Base-by-base conservation (phyloP, 2,329 filamentous ascomycete genomes). In the Stagonosporopsis chrysanthemi region DNA sequence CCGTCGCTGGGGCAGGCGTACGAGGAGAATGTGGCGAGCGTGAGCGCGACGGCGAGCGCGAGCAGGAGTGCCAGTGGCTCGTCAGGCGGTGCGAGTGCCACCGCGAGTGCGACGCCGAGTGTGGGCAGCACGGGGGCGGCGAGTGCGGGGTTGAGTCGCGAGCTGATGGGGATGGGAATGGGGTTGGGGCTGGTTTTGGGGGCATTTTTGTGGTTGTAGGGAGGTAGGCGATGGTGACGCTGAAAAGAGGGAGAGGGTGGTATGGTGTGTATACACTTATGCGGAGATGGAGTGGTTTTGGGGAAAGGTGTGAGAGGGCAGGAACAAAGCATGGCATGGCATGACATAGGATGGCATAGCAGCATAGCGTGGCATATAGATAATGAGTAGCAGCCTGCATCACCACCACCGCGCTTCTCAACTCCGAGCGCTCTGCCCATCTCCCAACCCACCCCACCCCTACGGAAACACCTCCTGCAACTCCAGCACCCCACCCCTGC, bases 1-100 rank as follows among this genome's bases (percentile, higher is more conserved):
- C 92, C 92, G 0, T 87, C 85, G 2, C 65, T 95, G 7, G 90
- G 88, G 12, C 73, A 75, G 61, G 69, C 64, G 14, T 71, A 69
- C 51, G 60, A 70, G 23, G 42, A 45, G 9, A 36, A 52, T 11
- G 47, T 14, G 12, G 38, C 63, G 11, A 56, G 62, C 6, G 50
- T 35, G 6, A 46, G 45, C 4, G 53, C 60, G 9, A 56, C 64
- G 11, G 47, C 38, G 6, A 47, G 45, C 4, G 53, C 60, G 1
- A 53, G 54, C 14, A 24, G 45, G 9, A 49, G 42, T 22, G 23
- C 44, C 6, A 46, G 28, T 9, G 60, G 55, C 1, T 38, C 53
- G 1, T 48, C 52, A 4, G 47, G 44, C 3, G 60, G 56, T n/a
- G 42, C 58, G 1, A 57, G 52, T 9, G 46, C 55, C 2, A 42